phyloP scores from a whole-genome alignment of 495 filamentous ascomycete species.

The Lepraria neglecta region DNA sequence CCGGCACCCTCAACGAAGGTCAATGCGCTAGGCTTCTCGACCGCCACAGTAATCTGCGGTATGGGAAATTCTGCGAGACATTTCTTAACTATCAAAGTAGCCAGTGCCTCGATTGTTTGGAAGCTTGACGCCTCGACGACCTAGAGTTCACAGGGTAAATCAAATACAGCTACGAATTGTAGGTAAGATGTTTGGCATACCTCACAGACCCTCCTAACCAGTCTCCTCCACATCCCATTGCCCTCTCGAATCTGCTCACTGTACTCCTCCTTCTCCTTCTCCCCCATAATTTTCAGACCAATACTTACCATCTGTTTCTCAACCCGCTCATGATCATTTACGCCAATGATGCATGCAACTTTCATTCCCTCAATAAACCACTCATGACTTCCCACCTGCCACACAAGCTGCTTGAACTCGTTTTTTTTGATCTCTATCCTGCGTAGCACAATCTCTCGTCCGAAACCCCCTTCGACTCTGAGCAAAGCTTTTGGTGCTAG shows the following conservation, averaged over 20 bases:
- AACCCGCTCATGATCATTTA: slow-evolving; percentile 52
- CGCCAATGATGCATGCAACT: slow-evolving; percentile 44
- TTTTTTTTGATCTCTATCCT: not conserved
- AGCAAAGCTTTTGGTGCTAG: slow-evolving; percentile 23
- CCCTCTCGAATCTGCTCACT: not conserved
- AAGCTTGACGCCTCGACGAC: slow-evolving; percentile 49
- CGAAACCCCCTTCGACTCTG: slow-evolving; percentile 25
- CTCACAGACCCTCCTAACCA: slow-evolving; percentile 19
- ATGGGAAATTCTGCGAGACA: slow-evolving; percentile 48
- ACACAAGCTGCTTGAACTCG: not conserved
- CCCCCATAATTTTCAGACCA: slow-evolving; percentile 24
- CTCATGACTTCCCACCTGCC: slow-evolving; percentile 1
- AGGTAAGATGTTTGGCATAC: slow-evolving; percentile 1
- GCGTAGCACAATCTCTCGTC: slow-evolving; percentile 1
- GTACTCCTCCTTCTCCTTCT: not conserved
- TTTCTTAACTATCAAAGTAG: slow-evolving; percentile 47
- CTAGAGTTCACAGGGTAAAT: slow-evolving; percentile 23
- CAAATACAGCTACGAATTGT: not conserved
- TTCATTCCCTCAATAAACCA: slow-evolving; percentile 21
- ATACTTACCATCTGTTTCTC: slow-evolving; percentile 53
- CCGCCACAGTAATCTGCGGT: slow-evolving; percentile 45
- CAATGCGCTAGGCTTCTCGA: slow-evolving; percentile 55
- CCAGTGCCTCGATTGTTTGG: slow-evolving; percentile 52
- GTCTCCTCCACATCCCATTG: slow-evolving; percentile 15
- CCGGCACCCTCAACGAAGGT: slow-evolving; percentile 51